phyloP scores from a whole-genome alignment of 2,329 filamentous ascomycete genomes.

The Periconia macrospinosa region DNA sequence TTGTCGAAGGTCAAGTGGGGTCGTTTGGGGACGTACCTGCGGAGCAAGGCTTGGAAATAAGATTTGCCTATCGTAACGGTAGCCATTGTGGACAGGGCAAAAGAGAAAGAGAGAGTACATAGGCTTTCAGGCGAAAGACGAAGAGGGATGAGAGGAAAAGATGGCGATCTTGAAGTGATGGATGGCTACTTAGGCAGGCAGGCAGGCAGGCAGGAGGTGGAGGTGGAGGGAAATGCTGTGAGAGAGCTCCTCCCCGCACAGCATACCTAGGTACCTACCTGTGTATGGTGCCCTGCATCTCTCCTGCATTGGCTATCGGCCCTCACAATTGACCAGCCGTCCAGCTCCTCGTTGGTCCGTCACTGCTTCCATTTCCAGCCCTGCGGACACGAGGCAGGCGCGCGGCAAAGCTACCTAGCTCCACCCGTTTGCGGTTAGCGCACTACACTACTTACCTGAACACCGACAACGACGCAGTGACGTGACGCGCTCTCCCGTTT shows the following conservation, averaged over 20 bases:
- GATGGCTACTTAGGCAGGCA: slow-evolving; percentile 3
- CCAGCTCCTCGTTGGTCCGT: not conserved
- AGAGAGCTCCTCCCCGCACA: not conserved
- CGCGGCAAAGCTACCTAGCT: slow-evolving; percentile 6
- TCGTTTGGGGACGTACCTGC: slow-evolving; percentile 54
- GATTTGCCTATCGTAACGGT: slow-evolving; percentile 61
- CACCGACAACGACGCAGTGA: no score
- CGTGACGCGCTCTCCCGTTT: slow-evolving; percentile 2
- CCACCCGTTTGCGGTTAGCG: no score
- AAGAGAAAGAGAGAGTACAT: not conserved
- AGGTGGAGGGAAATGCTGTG: slow-evolving; percentile 5
- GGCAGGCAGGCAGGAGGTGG: slow-evolving; percentile 4
- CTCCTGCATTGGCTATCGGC: no score
- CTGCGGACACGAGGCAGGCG: slow-evolving; percentile 7
- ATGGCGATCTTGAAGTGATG: not conserved
- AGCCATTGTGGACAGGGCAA: slow-evolving; percentile 33
- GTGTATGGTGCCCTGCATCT: not conserved
- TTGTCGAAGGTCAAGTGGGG: not conserved
- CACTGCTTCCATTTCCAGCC: slow-evolving; percentile 11
- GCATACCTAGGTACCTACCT: not conserved
- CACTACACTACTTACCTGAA: no score
- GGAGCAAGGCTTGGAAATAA: slow-evolving; percentile 64
- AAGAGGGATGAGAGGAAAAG: not conserved
- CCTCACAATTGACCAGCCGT: no score
- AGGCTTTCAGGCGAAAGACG: not conserved